Evolutionary conservation across 2,329 filamentous ascomycete genomes (phyloP).

Genomic region (Cladosporium sphaerospermum): DNA sequence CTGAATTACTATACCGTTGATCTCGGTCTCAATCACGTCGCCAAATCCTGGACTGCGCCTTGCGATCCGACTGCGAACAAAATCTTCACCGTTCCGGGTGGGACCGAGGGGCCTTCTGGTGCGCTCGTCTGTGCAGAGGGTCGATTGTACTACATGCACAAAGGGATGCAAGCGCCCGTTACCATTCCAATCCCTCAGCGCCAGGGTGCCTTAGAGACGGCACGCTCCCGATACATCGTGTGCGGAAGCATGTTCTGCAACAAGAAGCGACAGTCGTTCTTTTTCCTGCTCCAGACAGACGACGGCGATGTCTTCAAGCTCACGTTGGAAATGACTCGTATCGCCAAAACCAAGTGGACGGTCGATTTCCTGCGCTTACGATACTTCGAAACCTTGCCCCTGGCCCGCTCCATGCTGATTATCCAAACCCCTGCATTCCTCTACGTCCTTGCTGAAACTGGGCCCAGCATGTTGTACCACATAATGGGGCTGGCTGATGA

Average conservation of each 20-base stretch:
- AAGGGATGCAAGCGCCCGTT: slow-evolving; percentile 75
- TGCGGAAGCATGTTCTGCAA: slow-evolving; percentile 97
- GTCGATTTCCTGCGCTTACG: slow-evolving; percentile 84
- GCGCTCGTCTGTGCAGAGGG: slow-evolving; percentile 93
- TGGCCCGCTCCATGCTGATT: slow-evolving; percentile 82
- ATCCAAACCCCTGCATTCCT: slow-evolving; percentile 84
- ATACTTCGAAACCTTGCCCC: slow-evolving; percentile 93
- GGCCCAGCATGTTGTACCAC: slow-evolving; percentile 92
- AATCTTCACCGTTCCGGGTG: slow-evolving; percentile 91
- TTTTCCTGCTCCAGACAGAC: slow-evolving; percentile 91
- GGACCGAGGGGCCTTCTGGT: slow-evolving; percentile 86
- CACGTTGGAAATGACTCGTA: slow-evolving; percentile 82
- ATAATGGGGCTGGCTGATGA: slow-evolving; percentile 97
- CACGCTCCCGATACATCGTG: slow-evolving; percentile 79
- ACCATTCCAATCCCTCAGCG: slow-evolving; percentile 83
- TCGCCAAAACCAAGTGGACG: slow-evolving; percentile 71
- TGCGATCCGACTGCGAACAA: slow-evolving; percentile 85
- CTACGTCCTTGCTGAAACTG: slow-evolving; percentile 85
- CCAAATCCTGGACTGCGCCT: slow-evolving; percentile 90
- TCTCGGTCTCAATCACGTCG: slow-evolving; percentile 91
- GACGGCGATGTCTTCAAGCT: slow-evolving; percentile 99
- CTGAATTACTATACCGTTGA: slow-evolving; percentile 98
- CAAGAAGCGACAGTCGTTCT: slow-evolving; percentile 74
- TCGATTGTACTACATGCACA: slow-evolving; percentile 94
- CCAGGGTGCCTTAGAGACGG: slow-evolving; percentile 83